Conservation (phyloP, 768 basidiomycete genomes). For the Tricholoma furcatifolium region DNA sequence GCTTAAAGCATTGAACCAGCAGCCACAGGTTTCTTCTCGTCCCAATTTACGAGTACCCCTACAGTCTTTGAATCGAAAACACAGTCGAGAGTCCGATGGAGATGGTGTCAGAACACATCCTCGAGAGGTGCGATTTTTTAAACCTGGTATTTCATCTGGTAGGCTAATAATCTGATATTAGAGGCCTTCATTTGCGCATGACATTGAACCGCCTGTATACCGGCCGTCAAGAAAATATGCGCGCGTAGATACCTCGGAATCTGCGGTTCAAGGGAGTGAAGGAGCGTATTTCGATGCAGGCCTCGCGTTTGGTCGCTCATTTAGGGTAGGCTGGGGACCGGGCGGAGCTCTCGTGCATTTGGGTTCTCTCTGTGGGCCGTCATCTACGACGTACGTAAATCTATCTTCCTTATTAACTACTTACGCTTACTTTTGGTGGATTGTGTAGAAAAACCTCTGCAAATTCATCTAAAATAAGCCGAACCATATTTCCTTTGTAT, state of each 20-base stretch:
- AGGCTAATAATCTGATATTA: conserved; percentile 25
- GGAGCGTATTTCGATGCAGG: conserved; percentile 76
- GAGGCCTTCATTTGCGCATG: conserved; percentile 80
- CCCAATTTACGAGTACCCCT: conserved; percentile 34
- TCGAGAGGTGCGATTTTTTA: conserved; percentile 46
- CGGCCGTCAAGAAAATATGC: conserved; percentile 81
- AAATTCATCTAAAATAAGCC: conserved; percentile 60
- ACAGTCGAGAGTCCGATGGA: conserved; percentile 76
- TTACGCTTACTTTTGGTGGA: conserved; percentile 1
- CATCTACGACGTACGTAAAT: conserved; percentile 47
- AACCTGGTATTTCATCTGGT: neutral
- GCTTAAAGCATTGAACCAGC: conserved; percentile 51
- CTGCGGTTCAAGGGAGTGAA: conserved; percentile 64
- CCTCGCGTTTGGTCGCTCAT: conserved; percentile 81
- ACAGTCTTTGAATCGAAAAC: conserved; percentile 56
- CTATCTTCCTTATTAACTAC: neutral
- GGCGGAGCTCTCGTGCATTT: conserved; percentile 72
- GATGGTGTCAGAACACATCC: conserved; percentile 62
- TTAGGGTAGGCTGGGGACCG: conserved; percentile 89
- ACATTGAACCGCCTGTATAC: conserved; percentile 63
- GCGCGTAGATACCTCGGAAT: conserved; percentile 66
- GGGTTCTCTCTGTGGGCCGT: conserved; percentile 69
- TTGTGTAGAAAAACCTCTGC: conserved; percentile 47
- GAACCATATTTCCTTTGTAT: conserved; percentile 47
- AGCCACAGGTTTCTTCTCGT: conserved; percentile 30